Percentiles rank a stretch among this genome's conserved stretches.
phyloP scores from a whole-genome alignment of 257 asterid species.

The Solanum infundibuliforme region DNA sequence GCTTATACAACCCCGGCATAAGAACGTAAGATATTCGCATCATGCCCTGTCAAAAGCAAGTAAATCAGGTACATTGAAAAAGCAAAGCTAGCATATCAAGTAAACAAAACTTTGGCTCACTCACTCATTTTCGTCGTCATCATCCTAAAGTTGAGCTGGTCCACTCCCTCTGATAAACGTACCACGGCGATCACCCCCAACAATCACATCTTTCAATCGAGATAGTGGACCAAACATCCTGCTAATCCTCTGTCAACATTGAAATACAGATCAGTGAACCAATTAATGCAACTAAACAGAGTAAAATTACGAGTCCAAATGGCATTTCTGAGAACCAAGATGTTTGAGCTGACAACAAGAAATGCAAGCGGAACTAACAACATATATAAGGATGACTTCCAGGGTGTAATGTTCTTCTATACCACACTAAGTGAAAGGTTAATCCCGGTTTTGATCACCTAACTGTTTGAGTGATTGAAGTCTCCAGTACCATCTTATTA shows the following conservation, averaged over 20 bases:
- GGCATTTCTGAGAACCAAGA: neutral
- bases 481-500: neutral
- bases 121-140: neutral
- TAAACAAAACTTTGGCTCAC: neutral
- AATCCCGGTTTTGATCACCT: neutral
- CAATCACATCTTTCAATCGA: conserved; percentile 20
- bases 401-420: neutral
- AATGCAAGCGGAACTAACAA: neutral
- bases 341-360: neutral
- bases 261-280: neutral
- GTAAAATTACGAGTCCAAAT: neutral
- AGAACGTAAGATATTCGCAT: neutral
- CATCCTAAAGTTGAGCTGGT: conserved; percentile 15
- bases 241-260: conserved; percentile 19
- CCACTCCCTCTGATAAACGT: conserved; percentile 15
- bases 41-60: neutral
- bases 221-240: conserved; percentile 31
- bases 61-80: neutral
- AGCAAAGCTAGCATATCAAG: neutral
- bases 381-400: neutral
- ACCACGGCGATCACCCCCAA: conserved; percentile 19
- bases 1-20: neutral
- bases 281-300: neutral
- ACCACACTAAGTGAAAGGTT: neutral
- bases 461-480: neutral